These are phyloP conservation scores for Fraxinus angustifolia DNA, from an alignment of 305 asterid species.

Conservation along the genomic window DNA sequence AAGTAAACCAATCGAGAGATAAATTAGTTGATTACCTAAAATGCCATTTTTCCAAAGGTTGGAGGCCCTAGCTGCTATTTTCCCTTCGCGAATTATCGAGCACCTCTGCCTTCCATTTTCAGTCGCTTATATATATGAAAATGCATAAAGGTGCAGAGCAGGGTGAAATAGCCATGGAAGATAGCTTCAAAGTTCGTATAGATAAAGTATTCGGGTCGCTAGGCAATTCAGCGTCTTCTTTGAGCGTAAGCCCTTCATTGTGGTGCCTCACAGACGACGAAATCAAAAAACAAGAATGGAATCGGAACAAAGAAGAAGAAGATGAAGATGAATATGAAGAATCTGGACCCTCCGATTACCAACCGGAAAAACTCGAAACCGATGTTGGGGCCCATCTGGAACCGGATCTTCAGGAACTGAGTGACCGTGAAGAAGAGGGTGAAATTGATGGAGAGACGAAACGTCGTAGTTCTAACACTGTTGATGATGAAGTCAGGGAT, in stretches of 20 bases:
- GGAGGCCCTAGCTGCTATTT: not conserved
- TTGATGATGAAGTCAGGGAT: slow-evolving; percentile 42
- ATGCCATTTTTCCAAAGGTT: not conserved
- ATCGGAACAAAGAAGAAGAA: slow-evolving; percentile 33
- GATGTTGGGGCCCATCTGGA: slow-evolving; percentile 1
- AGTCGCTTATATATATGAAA: not conserved
- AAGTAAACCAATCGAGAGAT: not conserved
- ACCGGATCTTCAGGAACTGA: slow-evolving; percentile 34
- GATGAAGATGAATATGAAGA: slow-evolving; percentile 24
- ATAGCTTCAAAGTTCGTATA: slow-evolving; percentile 74
- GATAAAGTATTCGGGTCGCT: slow-evolving; percentile 76
- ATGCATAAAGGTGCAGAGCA: not conserved
- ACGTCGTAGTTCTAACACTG: slow-evolving; percentile 26
- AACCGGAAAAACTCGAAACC: not conserved
- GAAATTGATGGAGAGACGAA: slow-evolving; percentile 30
- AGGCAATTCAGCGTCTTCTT: slow-evolving; percentile 31
- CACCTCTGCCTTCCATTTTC: not conserved
- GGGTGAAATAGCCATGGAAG: slow-evolving; percentile 51
- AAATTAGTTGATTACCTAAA: not conserved
- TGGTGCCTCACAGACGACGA: slow-evolving; percentile 87
- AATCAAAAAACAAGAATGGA: slow-evolving; percentile 58
- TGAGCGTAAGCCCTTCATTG: slow-evolving; percentile 31
- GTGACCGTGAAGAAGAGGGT: slow-evolving; percentile 27
- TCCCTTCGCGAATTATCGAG: not conserved
- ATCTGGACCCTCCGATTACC: slow-evolving; percentile 23